Conservation (phyloP, 805 yeast genomes). For the Lipomyces sp. region DNA sequence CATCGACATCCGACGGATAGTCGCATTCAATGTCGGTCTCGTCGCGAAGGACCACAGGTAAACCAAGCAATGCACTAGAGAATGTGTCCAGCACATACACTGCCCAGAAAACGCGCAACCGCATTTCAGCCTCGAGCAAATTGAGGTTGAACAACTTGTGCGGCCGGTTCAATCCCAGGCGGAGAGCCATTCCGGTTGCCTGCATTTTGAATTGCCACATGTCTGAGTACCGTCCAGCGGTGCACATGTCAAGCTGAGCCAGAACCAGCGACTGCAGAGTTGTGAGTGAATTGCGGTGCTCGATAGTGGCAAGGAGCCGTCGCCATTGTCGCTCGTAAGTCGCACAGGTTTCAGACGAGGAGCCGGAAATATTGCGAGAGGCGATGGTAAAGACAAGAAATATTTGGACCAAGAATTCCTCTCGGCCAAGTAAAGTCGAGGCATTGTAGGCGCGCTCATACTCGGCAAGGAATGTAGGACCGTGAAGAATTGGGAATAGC, state of each 20-base stretch:
- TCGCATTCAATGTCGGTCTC: conserved; percentile 78
- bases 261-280: conserved; percentile 61
- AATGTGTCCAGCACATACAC: conserved; percentile 73
- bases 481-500: conserved; percentile 65
- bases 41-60: conserved; percentile 75
- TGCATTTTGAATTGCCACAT: conserved; percentile 74
- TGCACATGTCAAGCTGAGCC: conserved; percentile 66
- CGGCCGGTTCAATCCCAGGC: conserved; percentile 77
- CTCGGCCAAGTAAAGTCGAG: conserved; percentile 23
- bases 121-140: conserved; percentile 75
- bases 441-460: conserved; percentile 42
- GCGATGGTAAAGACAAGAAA: conserved; percentile 34
- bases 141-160: conserved; percentile 48
- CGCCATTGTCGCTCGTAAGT: conserved; percentile 34
- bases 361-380: conserved; percentile 29
- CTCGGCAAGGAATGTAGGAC: conserved; percentile 60
- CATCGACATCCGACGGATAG: conserved; percentile 48
- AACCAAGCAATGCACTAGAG: conserved; percentile 72
- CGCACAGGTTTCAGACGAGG: conserved; percentile 9
- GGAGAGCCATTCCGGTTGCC: conserved; percentile 79
- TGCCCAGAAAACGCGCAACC: conserved; percentile 83
- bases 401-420: conserved; percentile 32
- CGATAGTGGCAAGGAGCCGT: conserved; percentile 23
- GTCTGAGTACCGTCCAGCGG: conserved; percentile 68
- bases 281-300: conserved; percentile 30